These are phyloP conservation scores for Myxozyma mucilagina DNA, from an alignment of 805 yeast species.

Conservation along the genomic window DNA sequence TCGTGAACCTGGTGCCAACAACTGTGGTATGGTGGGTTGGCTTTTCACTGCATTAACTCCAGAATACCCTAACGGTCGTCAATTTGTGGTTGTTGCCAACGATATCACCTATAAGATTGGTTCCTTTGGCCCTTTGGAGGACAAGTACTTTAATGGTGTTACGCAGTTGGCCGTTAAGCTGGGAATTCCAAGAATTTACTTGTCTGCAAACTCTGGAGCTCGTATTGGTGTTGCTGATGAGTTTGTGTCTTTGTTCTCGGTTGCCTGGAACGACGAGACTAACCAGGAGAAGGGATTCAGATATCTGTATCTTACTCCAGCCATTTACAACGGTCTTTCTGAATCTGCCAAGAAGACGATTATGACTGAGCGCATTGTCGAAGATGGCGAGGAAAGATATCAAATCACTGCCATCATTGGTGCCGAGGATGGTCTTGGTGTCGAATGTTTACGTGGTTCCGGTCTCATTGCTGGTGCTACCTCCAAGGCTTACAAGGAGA, in stretches of 20 bases:
- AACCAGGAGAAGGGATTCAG: conserved; percentile 84
- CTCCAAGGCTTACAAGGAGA: conserved; percentile 94
- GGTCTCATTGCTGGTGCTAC: conserved; percentile 99
- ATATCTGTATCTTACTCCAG: conserved; percentile 78
- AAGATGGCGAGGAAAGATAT: conserved; percentile 78
- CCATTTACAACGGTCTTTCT: conserved; percentile 59
- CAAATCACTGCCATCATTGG: conserved; percentile 86
- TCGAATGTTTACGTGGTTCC: conserved; percentile 96
- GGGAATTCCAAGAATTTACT: conserved; percentile 93
- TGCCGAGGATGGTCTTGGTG: conserved; percentile 95
- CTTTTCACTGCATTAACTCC: conserved; percentile 88
- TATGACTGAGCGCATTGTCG: conserved; percentile 75
- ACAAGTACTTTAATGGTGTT: conserved; percentile 84
- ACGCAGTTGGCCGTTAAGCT: conserved; percentile 86
- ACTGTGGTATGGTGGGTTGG: conserved; percentile 98
- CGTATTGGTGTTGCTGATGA: conserved; percentile 98
- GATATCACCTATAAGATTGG: conserved; percentile 98
- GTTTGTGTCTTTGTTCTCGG: conserved; percentile 81
- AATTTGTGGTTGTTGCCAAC: conserved; percentile 88
- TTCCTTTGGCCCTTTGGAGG: conserved; percentile 97
- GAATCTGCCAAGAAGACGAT: conserved; percentile 47
- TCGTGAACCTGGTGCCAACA: conserved; percentile 95
- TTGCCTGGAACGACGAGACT: conserved; percentile 83
- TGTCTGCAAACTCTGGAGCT: conserved; percentile 99
- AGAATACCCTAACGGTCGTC: conserved; percentile 95